phyloP scores from a whole-genome alignment of 176 grass and related monocot species.

The Bothriochloa decipiens region DNA sequence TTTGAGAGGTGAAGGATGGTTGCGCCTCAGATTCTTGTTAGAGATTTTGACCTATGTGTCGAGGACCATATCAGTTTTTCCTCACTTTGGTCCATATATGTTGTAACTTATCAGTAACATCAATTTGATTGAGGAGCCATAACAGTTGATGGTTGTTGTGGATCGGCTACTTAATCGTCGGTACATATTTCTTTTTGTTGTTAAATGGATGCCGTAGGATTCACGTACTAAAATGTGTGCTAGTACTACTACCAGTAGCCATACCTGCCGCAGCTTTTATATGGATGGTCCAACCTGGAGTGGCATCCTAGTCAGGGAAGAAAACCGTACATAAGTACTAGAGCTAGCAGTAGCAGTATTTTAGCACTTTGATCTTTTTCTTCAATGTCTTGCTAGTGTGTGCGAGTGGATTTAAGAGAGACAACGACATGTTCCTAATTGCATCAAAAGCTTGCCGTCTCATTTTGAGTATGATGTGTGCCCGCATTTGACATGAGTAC shows the following conservation, averaged over 20 bases:
- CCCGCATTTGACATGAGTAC: not conserved
- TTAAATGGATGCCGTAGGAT: not conserved
- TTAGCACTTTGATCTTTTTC: not conserved
- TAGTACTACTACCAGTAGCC: not conserved
- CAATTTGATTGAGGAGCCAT: slow-evolving; percentile 2
- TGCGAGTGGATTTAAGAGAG: not conserved
- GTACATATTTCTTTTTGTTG: not conserved
- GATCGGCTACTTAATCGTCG: not conserved
- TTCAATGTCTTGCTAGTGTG: not conserved
- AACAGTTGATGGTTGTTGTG: not conserved
- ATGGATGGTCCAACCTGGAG: not conserved
- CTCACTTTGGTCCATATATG: not conserved
- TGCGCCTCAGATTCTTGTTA: not conserved
- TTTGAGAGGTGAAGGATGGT: slow-evolving; percentile 63
- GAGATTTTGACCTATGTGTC: not conserved
- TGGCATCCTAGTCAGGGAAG: slow-evolving; percentile 25
- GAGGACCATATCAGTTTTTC: slow-evolving; percentile 26
- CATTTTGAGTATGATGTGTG: not conserved
- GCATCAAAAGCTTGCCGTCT: not conserved
- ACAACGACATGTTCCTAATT: slow-evolving; percentile 8
- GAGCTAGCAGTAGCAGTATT: not conserved
- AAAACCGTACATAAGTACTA: not conserved
- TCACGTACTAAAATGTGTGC: not conserved
- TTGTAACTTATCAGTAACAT: slow-evolving; percentile 13
- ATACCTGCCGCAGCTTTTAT: not conserved